Conservation (phyloP, 805 yeast species). For the Yarrowia sp. region DNA sequence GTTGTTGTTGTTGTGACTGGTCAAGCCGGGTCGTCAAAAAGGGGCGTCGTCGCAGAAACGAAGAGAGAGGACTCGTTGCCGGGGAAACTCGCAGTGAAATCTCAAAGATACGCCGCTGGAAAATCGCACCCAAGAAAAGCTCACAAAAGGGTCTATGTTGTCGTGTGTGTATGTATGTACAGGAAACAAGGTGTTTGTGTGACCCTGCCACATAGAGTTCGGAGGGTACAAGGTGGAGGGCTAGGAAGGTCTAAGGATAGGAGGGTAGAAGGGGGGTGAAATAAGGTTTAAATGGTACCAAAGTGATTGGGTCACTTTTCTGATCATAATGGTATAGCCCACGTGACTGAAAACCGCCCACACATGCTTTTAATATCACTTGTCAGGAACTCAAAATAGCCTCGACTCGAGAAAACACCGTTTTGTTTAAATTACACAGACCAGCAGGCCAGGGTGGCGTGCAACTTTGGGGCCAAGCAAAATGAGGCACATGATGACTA, state of each 20-base stretch:
- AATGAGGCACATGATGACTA: neutral
- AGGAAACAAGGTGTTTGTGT: conserved; percentile 34
- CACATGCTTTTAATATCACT: neutral
- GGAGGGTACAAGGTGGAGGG: conserved; percentile 5
- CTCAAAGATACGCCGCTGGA: conserved; percentile 5
- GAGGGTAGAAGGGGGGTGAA: neutral
- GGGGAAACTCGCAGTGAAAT: conserved; percentile 14
- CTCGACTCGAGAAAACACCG: neutral
- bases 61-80: neutral
- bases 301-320: neutral
- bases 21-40: neutral
- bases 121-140: conserved; percentile 2
- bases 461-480: too few species aligned
- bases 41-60: neutral
- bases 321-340: neutral
- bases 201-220: conserved; percentile 23
- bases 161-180: conserved; percentile 30
- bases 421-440: neutral
- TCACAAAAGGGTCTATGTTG: conserved; percentile 9
- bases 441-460: neutral
- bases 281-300: neutral
- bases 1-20: conserved; percentile 1
- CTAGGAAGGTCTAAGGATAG: neutral
- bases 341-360: neutral
- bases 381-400: neutral